Conservation (phyloP, 1,284 basidiomycete species). For the Wallemia hederae region DNA sequence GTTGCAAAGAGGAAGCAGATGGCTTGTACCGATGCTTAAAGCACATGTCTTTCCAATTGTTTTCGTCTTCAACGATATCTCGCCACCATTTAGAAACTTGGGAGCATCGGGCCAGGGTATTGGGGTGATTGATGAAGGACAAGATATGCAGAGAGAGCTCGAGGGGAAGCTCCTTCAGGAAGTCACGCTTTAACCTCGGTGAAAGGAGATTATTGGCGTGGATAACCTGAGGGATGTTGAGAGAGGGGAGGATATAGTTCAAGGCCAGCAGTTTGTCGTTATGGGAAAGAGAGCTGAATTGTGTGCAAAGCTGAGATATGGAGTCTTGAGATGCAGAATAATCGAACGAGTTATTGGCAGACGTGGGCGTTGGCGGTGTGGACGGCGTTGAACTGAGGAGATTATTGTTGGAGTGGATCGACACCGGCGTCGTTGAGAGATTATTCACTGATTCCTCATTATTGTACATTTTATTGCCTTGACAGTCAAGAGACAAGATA, state of each 20-base stretch:
- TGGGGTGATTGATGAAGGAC: slow-evolving; percentile 49
- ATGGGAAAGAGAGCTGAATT: not conserved
- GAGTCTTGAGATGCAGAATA: not conserved
- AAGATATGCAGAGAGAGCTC: slow-evolving; percentile 63
- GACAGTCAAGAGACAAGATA: too few relatives aligned
- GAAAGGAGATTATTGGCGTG: slow-evolving; percentile 43
- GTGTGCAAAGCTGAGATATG: not conserved
- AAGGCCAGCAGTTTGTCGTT: not conserved
- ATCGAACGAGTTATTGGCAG: not conserved
- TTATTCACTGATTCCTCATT: not conserved
- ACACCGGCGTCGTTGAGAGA: not conserved
- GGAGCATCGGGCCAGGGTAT: slow-evolving; percentile 37
- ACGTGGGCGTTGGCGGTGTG: too few relatives aligned
- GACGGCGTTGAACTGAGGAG: not conserved
- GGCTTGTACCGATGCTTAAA: slow-evolving; percentile 25
- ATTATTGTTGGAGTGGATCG: not conserved
- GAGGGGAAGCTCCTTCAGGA: slow-evolving; percentile 46
- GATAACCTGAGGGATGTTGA: slow-evolving; percentile 43
- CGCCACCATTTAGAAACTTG: slow-evolving; percentile 53
- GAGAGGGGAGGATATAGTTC: slow-evolving; percentile 25
- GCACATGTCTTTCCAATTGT: slow-evolving; percentile 59
- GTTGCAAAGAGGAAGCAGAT: slow-evolving; percentile 1
- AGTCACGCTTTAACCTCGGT: slow-evolving; percentile 61
- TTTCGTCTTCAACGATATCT: slow-evolving; percentile 46
- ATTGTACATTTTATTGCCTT: not conserved